A percentile compares a stretch with the other conserved stretches of the same genome.
Evolutionary conservation across 2,329 filamentous ascomycete species (phyloP).

Genomic region (Colletotrichum simmondsii): DNA sequence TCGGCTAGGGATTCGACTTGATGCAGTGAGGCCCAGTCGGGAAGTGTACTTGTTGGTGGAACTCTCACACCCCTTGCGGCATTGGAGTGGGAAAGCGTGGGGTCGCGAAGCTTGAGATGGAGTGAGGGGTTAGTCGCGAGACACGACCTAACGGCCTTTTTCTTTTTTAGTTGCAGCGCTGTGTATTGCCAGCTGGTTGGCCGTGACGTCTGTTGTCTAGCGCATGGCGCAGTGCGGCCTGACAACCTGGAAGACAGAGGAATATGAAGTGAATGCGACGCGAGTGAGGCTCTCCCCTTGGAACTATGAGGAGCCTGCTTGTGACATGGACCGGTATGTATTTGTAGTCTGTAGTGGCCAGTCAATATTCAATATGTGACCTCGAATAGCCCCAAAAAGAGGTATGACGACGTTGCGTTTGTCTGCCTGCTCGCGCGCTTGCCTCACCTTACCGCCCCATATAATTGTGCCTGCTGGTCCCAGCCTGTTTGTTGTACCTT

Average conservation of each 20-base stretch:
- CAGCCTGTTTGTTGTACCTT: neutral
- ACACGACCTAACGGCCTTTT: neutral
- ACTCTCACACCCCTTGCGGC: neutral
- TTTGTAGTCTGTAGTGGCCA: slow-evolving; percentile 28
- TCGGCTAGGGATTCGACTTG: neutral
- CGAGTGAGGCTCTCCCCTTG: slow-evolving; percentile 4
- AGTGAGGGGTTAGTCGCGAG: slow-evolving; percentile 2
- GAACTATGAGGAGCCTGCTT: slow-evolving; percentile 2
- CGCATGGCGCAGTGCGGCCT: neutral
- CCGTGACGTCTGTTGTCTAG: slow-evolving; percentile 9
- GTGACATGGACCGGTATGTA: slow-evolving; percentile 18
- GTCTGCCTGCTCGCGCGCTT: slow-evolving; percentile 1
- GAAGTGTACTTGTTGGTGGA: slow-evolving; percentile 1
- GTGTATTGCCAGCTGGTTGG: slow-evolving; percentile 13
- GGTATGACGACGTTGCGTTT: slow-evolving; percentile 28
- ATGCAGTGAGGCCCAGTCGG: neutral
- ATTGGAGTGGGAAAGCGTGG: neutral
- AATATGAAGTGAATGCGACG: neutral
- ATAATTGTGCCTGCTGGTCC: neutral
- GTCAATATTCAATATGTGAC: slow-evolving; percentile 15
- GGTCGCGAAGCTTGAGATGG: slow-evolving; percentile 16
- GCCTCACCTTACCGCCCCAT: neutral
- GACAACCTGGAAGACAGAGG: neutral
- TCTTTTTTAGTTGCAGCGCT: slow-evolving; percentile 3
- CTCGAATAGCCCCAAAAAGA: neutral